Base-by-base conservation (phyloP, 2,329 filamentous ascomycete genomes). In the Cladosporium sp. region DNA sequence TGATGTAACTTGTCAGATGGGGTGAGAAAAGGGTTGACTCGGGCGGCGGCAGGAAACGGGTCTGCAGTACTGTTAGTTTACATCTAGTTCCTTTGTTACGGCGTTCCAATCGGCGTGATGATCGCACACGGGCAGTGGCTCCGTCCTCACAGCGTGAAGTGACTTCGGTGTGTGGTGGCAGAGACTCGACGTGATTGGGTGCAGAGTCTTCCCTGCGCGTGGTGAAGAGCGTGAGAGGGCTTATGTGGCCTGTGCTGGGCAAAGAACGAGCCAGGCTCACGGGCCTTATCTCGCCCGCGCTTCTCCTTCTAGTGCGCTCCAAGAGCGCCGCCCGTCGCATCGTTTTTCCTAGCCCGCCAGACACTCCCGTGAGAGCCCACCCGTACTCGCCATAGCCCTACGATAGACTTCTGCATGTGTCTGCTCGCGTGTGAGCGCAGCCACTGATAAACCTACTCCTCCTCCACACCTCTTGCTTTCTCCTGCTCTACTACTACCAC, bases 271-370 rank as follows among this genome's bases (percentile, higher is more conserved):
- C 14, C 18, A 14, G 16, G 55, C 55, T 40, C 29, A 40, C 29
- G 55, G 44, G 23, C 35, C 57, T 61, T 61, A 50, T 61, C 58
- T 49, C n/a, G 16, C 31, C 11, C 23, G 23, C 23, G 23, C 23
- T 26, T 26, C 23, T 26, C 23, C 59, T 62, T 62, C 59, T 62
- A 62, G 59, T 40, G 59, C 59, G 44, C 37, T 29, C 52, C 31
- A 55, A 52, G 59, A n/a, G 28, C 37, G 26, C 37, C 58, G 40
- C 26, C 40, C 58, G 37, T 59, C 55, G 29, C 55, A 58, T 33
- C 55, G 55, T 58, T 11, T 37, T 58, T 58, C 55, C 55, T 58
- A 58, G 55, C 33, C 21, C 55, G 12, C 49, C 18, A 26, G 28
- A 26, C 23, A 26, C 23, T 26, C 23, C 23, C 23, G 23, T 3